Conservation (phyloP, 164 flowering plant species). For the Aristolochia contorta region DNA sequence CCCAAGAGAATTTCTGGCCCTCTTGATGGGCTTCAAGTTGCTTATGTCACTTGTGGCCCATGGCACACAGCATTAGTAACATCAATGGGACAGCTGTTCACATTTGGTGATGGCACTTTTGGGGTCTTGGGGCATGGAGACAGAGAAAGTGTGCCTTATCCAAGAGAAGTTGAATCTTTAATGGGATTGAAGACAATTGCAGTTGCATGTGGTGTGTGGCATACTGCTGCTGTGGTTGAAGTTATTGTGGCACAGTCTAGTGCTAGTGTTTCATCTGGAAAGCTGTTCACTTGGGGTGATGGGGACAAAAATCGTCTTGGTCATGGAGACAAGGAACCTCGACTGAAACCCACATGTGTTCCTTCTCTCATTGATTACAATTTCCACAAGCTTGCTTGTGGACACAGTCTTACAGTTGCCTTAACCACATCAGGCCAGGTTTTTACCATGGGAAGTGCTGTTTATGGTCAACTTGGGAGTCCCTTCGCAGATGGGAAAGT, state of each 20-base stretch:
- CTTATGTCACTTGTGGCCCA: constrained; percentile 28
- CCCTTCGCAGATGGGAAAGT: constrained; percentile 28
- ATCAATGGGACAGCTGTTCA: constrained; percentile 26
- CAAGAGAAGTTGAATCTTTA: constrained; percentile 30
- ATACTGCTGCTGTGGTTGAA: constrained; percentile 35
- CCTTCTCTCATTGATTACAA: constrained; percentile 32
- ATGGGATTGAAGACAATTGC: constrained; percentile 29
- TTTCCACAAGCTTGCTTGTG: constrained; percentile 31
- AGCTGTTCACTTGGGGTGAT: constrained; percentile 38
- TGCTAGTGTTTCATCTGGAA: constrained; percentile 28
- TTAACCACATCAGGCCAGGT: constrained; percentile 31
- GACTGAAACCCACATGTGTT: constrained; percentile 30
- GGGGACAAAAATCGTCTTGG: constrained; percentile 37
- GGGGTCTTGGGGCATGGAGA: constrained; percentile 35
- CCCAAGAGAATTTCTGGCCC: constrained; percentile 34
- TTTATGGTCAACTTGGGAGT: constrained; percentile 35
- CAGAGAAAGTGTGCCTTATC: constrained; percentile 21
- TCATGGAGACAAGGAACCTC: constrained; percentile 33
- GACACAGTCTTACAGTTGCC: constrained; percentile 31
- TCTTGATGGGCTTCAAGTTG: constrained; percentile 30
- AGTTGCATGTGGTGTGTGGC: constrained; percentile 38
- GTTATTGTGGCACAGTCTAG: constrained; percentile 28
- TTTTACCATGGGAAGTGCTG: constrained; percentile 34
- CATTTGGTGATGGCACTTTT: constrained; percentile 38
- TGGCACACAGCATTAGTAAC: constrained; percentile 34